These are phyloP conservation scores for Phytophthora colocasiae DNA, from an alignment of 352 stramenopile genomes.

Conservation along the genomic window DNA sequence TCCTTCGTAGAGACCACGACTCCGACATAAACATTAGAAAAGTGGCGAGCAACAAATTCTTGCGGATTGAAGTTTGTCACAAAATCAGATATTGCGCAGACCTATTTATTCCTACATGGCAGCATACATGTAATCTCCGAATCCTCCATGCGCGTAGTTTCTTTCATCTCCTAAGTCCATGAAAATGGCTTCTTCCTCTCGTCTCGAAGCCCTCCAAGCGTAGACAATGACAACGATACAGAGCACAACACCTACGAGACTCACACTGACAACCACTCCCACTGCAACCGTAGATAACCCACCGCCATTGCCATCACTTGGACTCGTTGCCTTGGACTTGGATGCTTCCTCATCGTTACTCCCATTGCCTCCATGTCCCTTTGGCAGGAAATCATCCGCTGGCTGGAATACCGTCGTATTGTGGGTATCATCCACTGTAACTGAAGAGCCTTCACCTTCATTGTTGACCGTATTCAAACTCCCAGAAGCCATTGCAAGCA, in stretches of 20 bases:
- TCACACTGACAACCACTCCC: slow-evolving; percentile 40
- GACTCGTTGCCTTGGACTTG: not conserved
- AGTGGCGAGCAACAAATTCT: too few species aligned
- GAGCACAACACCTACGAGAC: slow-evolving; percentile 23
- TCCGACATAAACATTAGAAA: too few species aligned
- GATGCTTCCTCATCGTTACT: not conserved
- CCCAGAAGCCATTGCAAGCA: slow-evolving; percentile 13
- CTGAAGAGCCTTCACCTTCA: not conserved
- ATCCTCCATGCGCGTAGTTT: slow-evolving; percentile 34
- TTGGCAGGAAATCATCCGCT: slow-evolving; percentile 22
- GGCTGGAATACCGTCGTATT: slow-evolving; percentile 24
- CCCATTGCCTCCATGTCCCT: not conserved
- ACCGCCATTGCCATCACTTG: slow-evolving; percentile 20
- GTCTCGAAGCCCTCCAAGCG: slow-evolving; percentile 39
- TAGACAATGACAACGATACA: slow-evolving; percentile 31
- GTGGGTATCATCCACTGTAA: slow-evolving; percentile 14
- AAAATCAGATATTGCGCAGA: not conserved
- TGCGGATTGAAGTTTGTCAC: not conserved
- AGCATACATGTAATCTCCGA: slow-evolving; percentile 54
- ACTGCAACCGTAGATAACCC: slow-evolving; percentile 27
- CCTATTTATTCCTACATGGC: slow-evolving; percentile 45
- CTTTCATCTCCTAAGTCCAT: slow-evolving; percentile 50
- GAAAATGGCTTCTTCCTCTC: slow-evolving; percentile 49
- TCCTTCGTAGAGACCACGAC: too few species aligned
- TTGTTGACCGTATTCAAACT: not conserved